phyloP scores from a whole-genome alignment of 1,284 basidiomycete genomes.

The Hymenochaete sp. region DNA sequence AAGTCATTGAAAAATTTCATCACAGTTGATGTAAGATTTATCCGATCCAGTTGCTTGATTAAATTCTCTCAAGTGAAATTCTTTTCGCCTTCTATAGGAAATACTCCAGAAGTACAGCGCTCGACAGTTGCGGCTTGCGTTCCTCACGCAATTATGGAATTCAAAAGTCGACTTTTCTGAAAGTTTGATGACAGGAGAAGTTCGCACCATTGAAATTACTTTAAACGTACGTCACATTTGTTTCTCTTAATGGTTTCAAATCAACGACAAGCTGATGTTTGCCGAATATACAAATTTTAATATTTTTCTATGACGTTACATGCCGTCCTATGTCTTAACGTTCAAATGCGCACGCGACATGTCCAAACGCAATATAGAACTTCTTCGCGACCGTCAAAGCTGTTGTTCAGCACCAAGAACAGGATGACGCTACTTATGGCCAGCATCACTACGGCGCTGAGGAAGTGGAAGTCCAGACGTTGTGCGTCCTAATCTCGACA shows the following conservation, averaged over 20 bases:
- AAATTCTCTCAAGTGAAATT: background rate
- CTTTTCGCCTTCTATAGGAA: constrained; percentile 54
- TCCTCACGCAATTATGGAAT: constrained; percentile 90
- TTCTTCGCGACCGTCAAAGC: constrained; percentile 90
- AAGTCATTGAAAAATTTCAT: constrained; percentile 99
- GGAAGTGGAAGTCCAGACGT: constrained; percentile 57
- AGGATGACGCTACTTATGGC: constrained; percentile 43
- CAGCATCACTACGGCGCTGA: constrained; percentile 54
- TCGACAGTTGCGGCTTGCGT: constrained; percentile 89
- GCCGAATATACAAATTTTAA: background rate
- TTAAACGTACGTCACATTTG: constrained; percentile 62
- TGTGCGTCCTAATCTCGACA: constrained; percentile 34
- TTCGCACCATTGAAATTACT: constrained; percentile 76
- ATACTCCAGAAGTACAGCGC: constrained; percentile 83
- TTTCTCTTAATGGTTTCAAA: background rate
- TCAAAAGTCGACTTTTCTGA: constrained; percentile 93
- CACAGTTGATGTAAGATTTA: constrained; percentile 76
- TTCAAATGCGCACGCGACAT: background rate
- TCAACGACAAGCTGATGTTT: constrained; percentile 13
- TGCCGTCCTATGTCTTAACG: constrained; percentile 1
- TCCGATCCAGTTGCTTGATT: background rate
- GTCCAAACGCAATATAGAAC: constrained; percentile 54
- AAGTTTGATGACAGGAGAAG: constrained; percentile 81
- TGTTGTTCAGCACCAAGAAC: constrained; percentile 49
- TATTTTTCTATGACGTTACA: constrained; percentile 13